Conservation (phyloP, 352 stramenopile genomes). For the Phytopythium chamaehyphon region DNA sequence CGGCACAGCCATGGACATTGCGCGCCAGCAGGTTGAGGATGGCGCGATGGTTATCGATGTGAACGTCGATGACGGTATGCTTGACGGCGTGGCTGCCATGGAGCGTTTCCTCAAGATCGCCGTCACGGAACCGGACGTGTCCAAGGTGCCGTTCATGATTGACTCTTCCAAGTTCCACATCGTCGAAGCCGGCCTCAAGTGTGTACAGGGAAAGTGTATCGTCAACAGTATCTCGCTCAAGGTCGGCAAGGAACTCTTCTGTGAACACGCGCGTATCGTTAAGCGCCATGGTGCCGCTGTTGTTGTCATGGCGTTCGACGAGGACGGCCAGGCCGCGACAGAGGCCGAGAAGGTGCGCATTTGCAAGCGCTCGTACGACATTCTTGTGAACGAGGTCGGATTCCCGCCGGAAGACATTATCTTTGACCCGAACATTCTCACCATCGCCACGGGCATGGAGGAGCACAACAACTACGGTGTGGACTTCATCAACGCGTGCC, state of each 20-base stretch:
- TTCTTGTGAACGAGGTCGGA: slow-evolving; percentile 91
- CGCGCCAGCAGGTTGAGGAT: slow-evolving; percentile 95
- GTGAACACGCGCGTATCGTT: slow-evolving; percentile 92
- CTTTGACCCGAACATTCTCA: slow-evolving; percentile 98
- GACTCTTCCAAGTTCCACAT: slow-evolving; percentile 98
- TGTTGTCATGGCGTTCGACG: slow-evolving; percentile 98
- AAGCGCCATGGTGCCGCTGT: slow-evolving; percentile 94
- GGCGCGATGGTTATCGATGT: slow-evolving; percentile 97
- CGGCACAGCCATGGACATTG: slow-evolving; percentile 94
- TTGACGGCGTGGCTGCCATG: slow-evolving; percentile 95
- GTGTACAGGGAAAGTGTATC: slow-evolving; percentile 96
- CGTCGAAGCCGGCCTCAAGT: slow-evolving; percentile 96
- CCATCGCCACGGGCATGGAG: slow-evolving; percentile 96
- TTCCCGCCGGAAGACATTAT: slow-evolving; percentile 98
- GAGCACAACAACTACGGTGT: slow-evolving; percentile 98
- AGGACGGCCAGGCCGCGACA: slow-evolving; percentile 94
- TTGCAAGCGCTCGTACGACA: slow-evolving; percentile 98
- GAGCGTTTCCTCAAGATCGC: slow-evolving; percentile 98
- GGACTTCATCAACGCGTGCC: slow-evolving; percentile 96
- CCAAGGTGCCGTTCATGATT: slow-evolving; percentile 97
- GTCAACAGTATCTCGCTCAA: slow-evolving; percentile 98
- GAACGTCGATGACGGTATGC: slow-evolving; percentile 97
- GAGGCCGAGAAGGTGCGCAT: slow-evolving; percentile 96
- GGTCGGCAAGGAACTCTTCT: slow-evolving; percentile 95
- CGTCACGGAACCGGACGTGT: slow-evolving; percentile 94